Base-by-base conservation (phyloP, 108 stramenopile genomes). In the Cyclostephanos tholiformis region DNA sequence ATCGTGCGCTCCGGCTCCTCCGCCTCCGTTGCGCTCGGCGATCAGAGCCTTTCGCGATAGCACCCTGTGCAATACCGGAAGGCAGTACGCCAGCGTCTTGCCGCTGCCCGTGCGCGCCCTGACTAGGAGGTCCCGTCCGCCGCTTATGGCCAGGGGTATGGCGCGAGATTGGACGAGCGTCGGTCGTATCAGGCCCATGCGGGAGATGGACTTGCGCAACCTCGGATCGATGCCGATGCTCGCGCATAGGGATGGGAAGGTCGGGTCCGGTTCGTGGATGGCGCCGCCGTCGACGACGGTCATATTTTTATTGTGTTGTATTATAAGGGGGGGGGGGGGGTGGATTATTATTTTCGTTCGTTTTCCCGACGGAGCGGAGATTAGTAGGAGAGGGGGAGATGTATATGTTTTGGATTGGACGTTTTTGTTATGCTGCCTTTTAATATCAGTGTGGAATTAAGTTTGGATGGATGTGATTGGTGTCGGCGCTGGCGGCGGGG, bases 31-130 rank as follows among this genome's bases (percentile, higher is more conserved):
- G 0, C 74, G 46, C 55, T 80, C 79, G 29, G 68, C 73, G 63
- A 69, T 23, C 55, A 80, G 52, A 26, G 29, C 62, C 55, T 81
- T 82, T 62, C 89, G 91, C 14, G 64, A 41, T 48, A 99, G 80
- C 55, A 99, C 85, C 67, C 97, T 97, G 29, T 99, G 96, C 53
- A 99, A 74, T 12, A 97, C 65, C 6, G 99, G 99, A 8, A 99
- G 73, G 55, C 86, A 89, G 71, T 95, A 99, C 0, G 97, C 98
- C 32, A 97, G 69, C 3, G 98, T 99, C 75, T 99, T 99, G 10
- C 99, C 99, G 23, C 87, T 91, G n/a, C 99, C 99, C 0, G 99
- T 99, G 27, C 97, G 84, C 10, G 97, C 97, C 73, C 97, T 71
- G 12, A 97, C 95, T 17, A 99, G 80, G 56, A 98, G 72, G 80